These are phyloP conservation scores for Jatropha podagrica DNA, from an alignment of 441 rosid genomes.

Conservation along the genomic window DNA sequence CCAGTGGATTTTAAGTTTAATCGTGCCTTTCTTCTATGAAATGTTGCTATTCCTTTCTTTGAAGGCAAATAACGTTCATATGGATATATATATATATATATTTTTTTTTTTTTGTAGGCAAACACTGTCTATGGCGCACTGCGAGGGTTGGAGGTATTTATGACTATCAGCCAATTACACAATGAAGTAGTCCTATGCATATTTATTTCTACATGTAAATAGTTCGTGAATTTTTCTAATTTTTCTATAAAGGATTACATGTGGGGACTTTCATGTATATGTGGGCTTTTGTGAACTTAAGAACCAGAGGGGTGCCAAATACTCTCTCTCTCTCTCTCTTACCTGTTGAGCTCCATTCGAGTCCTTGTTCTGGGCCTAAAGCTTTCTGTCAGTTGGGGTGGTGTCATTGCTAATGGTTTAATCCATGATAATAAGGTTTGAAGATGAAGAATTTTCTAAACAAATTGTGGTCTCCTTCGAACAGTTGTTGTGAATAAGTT, in stretches of 20 bases:
- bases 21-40: neutral
- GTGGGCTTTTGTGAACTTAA: neutral
- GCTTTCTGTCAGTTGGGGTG: neutral
- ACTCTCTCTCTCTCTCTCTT: neutral
- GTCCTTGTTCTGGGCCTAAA: neutral
- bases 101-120: constrained; percentile 51
- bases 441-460: neutral
- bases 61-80: neutral
- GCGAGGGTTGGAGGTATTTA: constrained; percentile 85
- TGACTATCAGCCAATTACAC: constrained; percentile 7
- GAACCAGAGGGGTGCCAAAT: neutral
- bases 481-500: neutral
- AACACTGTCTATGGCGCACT: constrained; percentile 84
- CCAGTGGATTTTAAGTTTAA: neutral
- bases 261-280: neutral
- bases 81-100: neutral
- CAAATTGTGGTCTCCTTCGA: neutral
- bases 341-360: neutral
- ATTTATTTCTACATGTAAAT: neutral
- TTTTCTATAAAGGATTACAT: neutral
- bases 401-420: neutral
- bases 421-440: neutral
- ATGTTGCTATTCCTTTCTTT: neutral
- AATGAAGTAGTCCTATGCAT: neutral
- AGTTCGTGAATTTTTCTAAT: neutral